Base-by-base conservation (phyloP, 331 rosid species). In the Ulmus americana region DNA sequence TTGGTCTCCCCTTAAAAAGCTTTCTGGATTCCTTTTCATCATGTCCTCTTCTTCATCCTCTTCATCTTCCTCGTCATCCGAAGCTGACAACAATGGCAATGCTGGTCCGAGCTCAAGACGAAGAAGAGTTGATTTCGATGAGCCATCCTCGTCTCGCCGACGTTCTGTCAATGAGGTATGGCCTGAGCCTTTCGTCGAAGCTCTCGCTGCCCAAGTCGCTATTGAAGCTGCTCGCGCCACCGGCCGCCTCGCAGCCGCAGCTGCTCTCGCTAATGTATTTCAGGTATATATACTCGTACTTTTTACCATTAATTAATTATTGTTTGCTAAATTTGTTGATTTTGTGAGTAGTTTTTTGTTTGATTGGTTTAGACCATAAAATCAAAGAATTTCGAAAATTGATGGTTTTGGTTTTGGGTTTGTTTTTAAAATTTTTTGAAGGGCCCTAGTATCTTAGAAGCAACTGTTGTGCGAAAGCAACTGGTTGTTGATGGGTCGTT, bases 61-160 rank as follows among this genome's bases (percentile, higher is more conserved):
- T 0, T 49, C 80, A 0, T 39, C 84, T 2, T 64, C 71, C 0
- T 46, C 80, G 2, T 39, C 75, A 10, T 65, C 39, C 64, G 12
- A 20, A 45, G 42, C 18, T 71, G 44, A 9, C 38, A 28, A 39
- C 11, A 9, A 48, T 2, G 65, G 56, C 70, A 73, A 70, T 72
- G 80, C 8, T 47, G 58, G 69, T 28, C 55, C 55, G 18, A 50
- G 55, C 55, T 3, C 72, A 45, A 59, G 78, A 2, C n/a, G 55
- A 14, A 61, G 57, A 1, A 51, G 73, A 12, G 39, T 45, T 9
- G 79, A 81, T 47, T 75, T 65, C 35, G 89, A 79, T 41, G 86
- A 62, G 0, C 90, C 96, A 3, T 83, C 98, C 13, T 74, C 95
- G 5, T 90, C 95, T 45, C 95, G 95, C 16, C 87, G 77, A 59